Evolutionary conservation across 1,139 yeast species (phyloP).

Genomic region (Pichia sp.): DNA sequence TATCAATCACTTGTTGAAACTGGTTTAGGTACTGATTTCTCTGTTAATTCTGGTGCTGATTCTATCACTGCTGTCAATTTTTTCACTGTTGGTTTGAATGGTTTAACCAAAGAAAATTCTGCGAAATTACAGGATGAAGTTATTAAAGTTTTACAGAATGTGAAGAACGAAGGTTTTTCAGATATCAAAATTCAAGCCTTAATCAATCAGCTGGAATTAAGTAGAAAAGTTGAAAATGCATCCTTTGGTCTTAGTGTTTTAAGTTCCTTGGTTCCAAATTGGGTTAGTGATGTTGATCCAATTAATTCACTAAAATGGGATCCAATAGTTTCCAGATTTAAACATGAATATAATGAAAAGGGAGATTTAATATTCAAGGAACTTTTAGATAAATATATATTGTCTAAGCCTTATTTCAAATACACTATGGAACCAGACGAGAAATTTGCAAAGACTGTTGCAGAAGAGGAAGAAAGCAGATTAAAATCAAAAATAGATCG

Average conservation of each 20-base stretch:
- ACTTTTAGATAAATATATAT: constrained; percentile 47
- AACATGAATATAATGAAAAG: constrained; percentile 45
- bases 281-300: constrained; percentile 77
- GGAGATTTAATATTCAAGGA: constrained; percentile 58
- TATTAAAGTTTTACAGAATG: constrained; percentile 39
- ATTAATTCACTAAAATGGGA: constrained; percentile 63
- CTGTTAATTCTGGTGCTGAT: constrained; percentile 86
- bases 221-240: constrained; percentile 81
- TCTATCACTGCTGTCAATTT: constrained; percentile 72
- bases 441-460: constrained; percentile 42
- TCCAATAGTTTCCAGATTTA: constrained; percentile 51
- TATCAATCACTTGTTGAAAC: constrained; percentile 80
- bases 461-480: constrained; percentile 50
- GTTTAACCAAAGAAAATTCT: constrained; percentile 49
- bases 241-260: constrained; percentile 83
- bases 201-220: constrained; percentile 78
- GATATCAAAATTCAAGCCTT: constrained; percentile 71
- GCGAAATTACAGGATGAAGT: constrained; percentile 40
- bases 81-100: constrained; percentile 83
- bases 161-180: constrained; percentile 44
- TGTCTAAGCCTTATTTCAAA: constrained; percentile 51
- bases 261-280: constrained; percentile 69
- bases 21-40: constrained; percentile 79
- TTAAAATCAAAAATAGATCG: constrained; percentile 39
- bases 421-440: constrained; percentile 73